Evolutionary conservation across 1,284 basidiomycete species (phyloP).

Genomic region (Trichosporon sp.): DNA sequence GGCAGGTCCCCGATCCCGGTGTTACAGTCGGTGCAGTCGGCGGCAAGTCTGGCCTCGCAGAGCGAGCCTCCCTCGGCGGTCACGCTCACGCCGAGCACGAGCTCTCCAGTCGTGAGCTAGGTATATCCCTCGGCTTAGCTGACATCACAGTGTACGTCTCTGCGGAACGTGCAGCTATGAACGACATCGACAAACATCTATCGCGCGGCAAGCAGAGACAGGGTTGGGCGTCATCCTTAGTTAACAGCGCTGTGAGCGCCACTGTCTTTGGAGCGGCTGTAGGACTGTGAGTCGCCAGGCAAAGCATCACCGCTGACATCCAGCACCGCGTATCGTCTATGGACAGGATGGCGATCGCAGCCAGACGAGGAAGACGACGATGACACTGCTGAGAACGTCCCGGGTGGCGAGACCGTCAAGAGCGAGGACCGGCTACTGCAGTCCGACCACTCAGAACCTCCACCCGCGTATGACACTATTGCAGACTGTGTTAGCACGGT

Average conservation of each 20-base stretch:
- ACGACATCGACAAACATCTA: not conserved
- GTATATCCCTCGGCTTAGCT: not conserved
- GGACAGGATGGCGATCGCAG: slow-evolving; percentile 14
- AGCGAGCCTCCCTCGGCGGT: not conserved
- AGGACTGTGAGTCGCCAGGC: slow-evolving; percentile 26
- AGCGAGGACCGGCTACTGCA: not conserved
- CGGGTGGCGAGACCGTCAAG: not conserved
- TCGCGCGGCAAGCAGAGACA: slow-evolving; percentile 2
- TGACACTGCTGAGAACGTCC: not conserved
- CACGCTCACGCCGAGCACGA: not conserved
- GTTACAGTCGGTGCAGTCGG: not conserved
- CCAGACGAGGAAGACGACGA: not conserved
- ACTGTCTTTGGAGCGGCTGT: slow-evolving; percentile 32
- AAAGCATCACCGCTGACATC: not conserved
- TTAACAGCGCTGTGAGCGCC: slow-evolving; percentile 25
- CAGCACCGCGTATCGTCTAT: slow-evolving; percentile 29
- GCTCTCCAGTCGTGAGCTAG: not conserved
- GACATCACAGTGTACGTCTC: slow-evolving; percentile 1
- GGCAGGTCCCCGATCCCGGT: not conserved
- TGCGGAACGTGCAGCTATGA: not conserved
- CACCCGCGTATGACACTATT: not conserved
- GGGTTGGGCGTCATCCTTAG: slow-evolving; percentile 24
- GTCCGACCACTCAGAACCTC: not conserved
- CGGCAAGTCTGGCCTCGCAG: not conserved
- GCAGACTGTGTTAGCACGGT: not conserved